A percentile compares a stretch with the other conserved stretches of the same genome.
phyloP scores from a whole-genome alignment of 257 asterid species.

The Rhazya stricta region DNA sequence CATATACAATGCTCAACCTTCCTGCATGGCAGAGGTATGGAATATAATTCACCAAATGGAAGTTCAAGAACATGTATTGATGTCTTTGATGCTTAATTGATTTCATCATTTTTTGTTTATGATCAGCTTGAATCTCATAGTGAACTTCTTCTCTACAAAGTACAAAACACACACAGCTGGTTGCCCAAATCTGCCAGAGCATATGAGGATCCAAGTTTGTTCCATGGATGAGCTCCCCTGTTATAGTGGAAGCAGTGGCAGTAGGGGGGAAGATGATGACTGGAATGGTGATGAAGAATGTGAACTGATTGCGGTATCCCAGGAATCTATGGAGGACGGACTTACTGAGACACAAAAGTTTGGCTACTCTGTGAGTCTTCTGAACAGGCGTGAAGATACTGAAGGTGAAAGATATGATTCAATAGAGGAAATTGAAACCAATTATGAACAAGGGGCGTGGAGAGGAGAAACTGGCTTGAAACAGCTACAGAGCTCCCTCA shows the following conservation, averaged over 20 bases:
- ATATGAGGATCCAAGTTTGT: slow-evolving; percentile 43
- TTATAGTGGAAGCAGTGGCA: slow-evolving; percentile 31
- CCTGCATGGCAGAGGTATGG: slow-evolving; percentile 80
- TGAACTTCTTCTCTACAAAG: slow-evolving; percentile 86
- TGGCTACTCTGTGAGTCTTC: slow-evolving; percentile 10
- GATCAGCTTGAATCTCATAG: slow-evolving; percentile 67
- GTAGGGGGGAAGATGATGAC: slow-evolving; percentile 19
- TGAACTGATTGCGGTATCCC: slow-evolving; percentile 12
- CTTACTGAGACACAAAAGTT: slow-evolving; percentile 6
- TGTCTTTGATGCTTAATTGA: background rate
- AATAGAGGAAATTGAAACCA: slow-evolving; percentile 14
- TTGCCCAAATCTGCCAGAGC: slow-evolving; percentile 58
- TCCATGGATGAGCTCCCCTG: slow-evolving; percentile 83
- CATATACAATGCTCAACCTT: slow-evolving; percentile 75
- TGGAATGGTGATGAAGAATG: slow-evolving; percentile 28
- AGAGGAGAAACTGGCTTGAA: background rate
- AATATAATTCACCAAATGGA: background rate
- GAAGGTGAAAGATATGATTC: slow-evolving; percentile 9
- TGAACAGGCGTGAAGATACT: slow-evolving; percentile 17
- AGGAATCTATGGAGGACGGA: slow-evolving; percentile 17
- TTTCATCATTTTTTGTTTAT: slow-evolving; percentile 1
- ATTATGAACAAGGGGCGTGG: slow-evolving; percentile 1
- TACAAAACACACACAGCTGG: slow-evolving; percentile 48
- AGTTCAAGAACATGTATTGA: background rate
- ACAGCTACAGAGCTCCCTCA: slow-evolving; percentile 1